Conservation (phyloP, 1,284 basidiomycete genomes). For the Cryptococcus sp. region DNA sequence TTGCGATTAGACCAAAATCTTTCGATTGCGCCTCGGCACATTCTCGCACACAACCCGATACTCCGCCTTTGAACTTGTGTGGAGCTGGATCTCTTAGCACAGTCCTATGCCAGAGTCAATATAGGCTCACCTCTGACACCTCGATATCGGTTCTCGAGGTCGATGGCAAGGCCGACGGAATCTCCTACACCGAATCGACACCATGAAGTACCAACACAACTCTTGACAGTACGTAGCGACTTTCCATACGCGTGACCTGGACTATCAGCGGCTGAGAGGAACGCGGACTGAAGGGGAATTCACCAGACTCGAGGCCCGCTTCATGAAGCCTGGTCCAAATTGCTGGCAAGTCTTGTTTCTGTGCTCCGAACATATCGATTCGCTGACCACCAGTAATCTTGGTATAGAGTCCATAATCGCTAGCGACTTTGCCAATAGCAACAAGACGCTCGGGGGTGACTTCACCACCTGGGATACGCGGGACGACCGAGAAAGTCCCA, state of each 20-base stretch:
- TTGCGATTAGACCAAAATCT: slow-evolving; percentile 74
- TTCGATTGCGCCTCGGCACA: slow-evolving; percentile 72
- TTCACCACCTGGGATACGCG: slow-evolving; percentile 54
- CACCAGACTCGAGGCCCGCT: slow-evolving; percentile 68
- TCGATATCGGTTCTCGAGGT: slow-evolving; percentile 69
- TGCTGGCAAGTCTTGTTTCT: slow-evolving; percentile 67
- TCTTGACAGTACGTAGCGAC: slow-evolving; percentile 58
- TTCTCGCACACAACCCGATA: slow-evolving; percentile 68
- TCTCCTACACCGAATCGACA: slow-evolving; percentile 73
- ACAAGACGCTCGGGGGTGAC: slow-evolving; percentile 66
- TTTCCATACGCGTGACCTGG: slow-evolving; percentile 63
- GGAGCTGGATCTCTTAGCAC: slow-evolving; percentile 46
- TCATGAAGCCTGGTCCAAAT: slow-evolving; percentile 67
- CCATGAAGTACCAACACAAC: slow-evolving; percentile 60
- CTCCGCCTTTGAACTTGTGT: slow-evolving; percentile 75
- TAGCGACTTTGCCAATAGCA: slow-evolving; percentile 64
- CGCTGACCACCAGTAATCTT: slow-evolving; percentile 64
- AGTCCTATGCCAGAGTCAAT: background rate
- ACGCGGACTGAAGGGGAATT: too few relatives aligned
- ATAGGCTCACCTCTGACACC: slow-evolving; percentile 52
- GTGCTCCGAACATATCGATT: slow-evolving; percentile 69
- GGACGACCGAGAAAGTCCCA: slow-evolving; percentile 69
- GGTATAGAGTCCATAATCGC: slow-evolving; percentile 67
- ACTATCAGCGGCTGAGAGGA: too few relatives aligned
- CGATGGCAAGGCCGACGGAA: slow-evolving; percentile 67